A percentile compares a stretch with the other conserved stretches of the same genome.
These are phyloP conservation scores for Ophiostoma sp. DNA, from an alignment of 2,329 filamentous ascomycete species.

Conservation along the genomic window DNA sequence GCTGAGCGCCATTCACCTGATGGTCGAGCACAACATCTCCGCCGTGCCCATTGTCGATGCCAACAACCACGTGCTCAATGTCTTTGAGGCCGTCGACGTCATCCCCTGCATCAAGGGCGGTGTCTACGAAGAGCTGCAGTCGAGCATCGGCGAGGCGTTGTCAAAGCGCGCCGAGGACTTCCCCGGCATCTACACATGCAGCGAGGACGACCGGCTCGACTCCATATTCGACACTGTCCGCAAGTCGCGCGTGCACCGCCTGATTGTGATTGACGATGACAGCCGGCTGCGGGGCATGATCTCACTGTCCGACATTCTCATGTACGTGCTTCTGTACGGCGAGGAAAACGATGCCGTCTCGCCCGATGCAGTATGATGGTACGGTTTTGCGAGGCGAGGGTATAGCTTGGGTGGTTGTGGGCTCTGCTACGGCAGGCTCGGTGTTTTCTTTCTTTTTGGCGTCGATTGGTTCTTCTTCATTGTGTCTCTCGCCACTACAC, in stretches of 20 bases:
- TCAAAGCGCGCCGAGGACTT: constrained; percentile 86
- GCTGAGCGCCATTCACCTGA: constrained; percentile 86
- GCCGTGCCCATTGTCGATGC: constrained; percentile 88
- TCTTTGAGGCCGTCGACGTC: constrained; percentile 96
- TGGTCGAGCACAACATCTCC: constrained; percentile 90
- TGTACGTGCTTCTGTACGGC: constrained; percentile 82
- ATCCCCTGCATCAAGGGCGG: constrained; percentile 93
- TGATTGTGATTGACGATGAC: constrained; percentile 89
- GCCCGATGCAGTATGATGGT: constrained; percentile 17
- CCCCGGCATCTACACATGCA: constrained; percentile 94
- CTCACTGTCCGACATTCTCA: constrained; percentile 91
- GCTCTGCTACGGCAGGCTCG: too few relatives aligned
- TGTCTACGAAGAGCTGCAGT: constrained; percentile 81
- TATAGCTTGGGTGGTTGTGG: too few relatives aligned
- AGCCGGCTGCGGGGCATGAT: constrained; percentile 82
- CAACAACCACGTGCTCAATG: constrained; percentile 74
- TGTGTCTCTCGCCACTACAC: not conserved
- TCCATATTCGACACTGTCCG: constrained; percentile 96
- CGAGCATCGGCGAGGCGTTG: constrained; percentile 82
- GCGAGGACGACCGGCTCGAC: constrained; percentile 81
- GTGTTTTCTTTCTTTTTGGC: not conserved
- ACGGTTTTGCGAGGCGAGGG: too few relatives aligned
- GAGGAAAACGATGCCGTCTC: constrained; percentile 49
- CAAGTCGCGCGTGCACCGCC: constrained; percentile 85
- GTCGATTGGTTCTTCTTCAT: not conserved